These are phyloP conservation scores for Candolleomyces efflorescens DNA, from an alignment of 768 basidiomycete genomes.

Conservation along the genomic window DNA sequence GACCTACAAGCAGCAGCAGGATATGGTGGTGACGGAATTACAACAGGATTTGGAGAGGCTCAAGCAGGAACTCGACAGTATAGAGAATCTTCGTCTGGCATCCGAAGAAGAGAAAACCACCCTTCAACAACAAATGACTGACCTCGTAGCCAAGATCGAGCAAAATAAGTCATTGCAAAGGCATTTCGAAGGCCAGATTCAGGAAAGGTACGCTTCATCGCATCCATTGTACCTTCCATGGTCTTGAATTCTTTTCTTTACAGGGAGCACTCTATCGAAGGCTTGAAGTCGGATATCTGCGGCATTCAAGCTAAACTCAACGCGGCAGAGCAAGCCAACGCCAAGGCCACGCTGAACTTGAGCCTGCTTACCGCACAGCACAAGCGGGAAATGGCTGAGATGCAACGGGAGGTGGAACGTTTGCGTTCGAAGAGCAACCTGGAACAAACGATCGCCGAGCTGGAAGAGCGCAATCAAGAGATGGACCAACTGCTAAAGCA, in stretches of 20 bases:
- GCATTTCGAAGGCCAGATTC: slow-evolving; percentile 58
- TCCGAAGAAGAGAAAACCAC: slow-evolving; percentile 37
- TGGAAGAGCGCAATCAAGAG: slow-evolving; percentile 68
- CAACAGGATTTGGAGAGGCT: not conserved
- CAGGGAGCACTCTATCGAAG: slow-evolving; percentile 45
- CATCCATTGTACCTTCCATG: slow-evolving; percentile 2
- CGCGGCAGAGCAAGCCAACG: slow-evolving; percentile 53
- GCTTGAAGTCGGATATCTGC: slow-evolving; percentile 38
- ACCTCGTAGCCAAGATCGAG: slow-evolving; percentile 62
- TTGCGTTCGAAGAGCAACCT: slow-evolving; percentile 53
- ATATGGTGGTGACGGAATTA: not conserved
- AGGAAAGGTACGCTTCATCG: slow-evolving; percentile 47
- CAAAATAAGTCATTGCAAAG: slow-evolving; percentile 56
- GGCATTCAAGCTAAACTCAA: slow-evolving; percentile 39
- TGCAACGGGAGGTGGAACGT: slow-evolving; percentile 52
- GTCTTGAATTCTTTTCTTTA: not conserved
- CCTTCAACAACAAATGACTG: slow-evolving; percentile 54
- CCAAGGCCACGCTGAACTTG: slow-evolving; percentile 62
- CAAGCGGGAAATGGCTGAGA: slow-evolving; percentile 54
- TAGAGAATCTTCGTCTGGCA: not conserved
- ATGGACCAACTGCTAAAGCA: slow-evolving; percentile 68
- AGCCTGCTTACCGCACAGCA: slow-evolving; percentile 63
- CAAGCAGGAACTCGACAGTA: slow-evolving; percentile 3
- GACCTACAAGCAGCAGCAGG: not conserved
- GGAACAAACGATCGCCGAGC: slow-evolving; percentile 48